Conservation (phyloP, 129 eudicot species). For the Oenanthe sinensis region DNA sequence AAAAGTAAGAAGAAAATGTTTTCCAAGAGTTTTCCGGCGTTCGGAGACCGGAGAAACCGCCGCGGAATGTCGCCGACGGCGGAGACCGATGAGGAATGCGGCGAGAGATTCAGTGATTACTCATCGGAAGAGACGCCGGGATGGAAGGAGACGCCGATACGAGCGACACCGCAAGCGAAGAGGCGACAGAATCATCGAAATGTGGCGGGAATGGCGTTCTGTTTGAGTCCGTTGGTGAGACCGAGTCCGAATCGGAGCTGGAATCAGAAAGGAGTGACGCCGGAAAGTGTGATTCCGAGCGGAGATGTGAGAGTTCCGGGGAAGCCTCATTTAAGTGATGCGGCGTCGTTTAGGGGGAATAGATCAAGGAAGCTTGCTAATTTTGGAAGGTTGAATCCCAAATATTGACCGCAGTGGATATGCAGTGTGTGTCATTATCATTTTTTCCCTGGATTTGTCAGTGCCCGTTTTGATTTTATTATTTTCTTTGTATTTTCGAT, state of each 20-base stretch:
- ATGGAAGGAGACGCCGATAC: slow-evolving; percentile 56
- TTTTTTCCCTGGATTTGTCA: neutral
- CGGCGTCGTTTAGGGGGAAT: slow-evolving; percentile 49
- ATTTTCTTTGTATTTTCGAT: neutral
- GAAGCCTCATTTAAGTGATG: slow-evolving; percentile 32
- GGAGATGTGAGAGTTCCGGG: slow-evolving; percentile 49
- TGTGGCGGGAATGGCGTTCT: slow-evolving; percentile 39
- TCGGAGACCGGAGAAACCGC: slow-evolving; percentile 16
- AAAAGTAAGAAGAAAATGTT: slow-evolving; percentile 32
- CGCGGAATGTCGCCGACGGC: slow-evolving; percentile 49
- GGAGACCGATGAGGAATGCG: slow-evolving; percentile 31
- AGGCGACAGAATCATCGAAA: slow-evolving; percentile 29
- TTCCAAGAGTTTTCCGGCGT: slow-evolving; percentile 17
- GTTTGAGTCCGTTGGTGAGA: slow-evolving; percentile 63
- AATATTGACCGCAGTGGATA: slow-evolving; percentile 12
- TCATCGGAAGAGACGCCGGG: slow-evolving; percentile 45
- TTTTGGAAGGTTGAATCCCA: slow-evolving; percentile 15
- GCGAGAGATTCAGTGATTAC: slow-evolving; percentile 36
- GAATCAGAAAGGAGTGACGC: slow-evolving; percentile 54
- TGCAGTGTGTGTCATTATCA: neutral
- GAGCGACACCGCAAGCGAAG: slow-evolving; percentile 27
- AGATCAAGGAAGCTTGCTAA: slow-evolving; percentile 67
- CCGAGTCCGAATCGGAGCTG: slow-evolving; percentile 59
- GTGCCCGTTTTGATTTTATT: neutral
- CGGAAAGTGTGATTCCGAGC: slow-evolving; percentile 28